A percentile compares a stretch with the other conserved stretches of the same genome.
These are phyloP conservation scores for Botrytis galanthina DNA, from an alignment of 2,329 filamentous ascomycete species.

Conservation along the genomic window DNA sequence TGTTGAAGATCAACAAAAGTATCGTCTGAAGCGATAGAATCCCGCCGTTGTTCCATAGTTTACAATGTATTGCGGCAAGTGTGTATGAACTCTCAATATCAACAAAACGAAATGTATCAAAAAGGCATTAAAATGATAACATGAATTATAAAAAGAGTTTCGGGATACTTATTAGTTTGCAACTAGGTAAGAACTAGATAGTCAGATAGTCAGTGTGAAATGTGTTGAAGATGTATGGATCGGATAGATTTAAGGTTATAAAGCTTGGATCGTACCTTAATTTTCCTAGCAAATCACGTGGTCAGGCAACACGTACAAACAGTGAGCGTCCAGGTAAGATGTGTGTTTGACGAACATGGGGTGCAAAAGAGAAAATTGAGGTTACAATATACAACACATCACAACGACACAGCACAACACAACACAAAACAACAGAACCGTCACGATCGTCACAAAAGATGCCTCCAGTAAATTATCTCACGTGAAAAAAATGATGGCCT, in stretches of 20 bases:
- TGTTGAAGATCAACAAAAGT: slow-evolving; percentile 68
- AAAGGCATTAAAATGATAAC: background rate
- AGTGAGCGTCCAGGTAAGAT: background rate
- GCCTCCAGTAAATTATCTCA: slow-evolving; percentile 51
- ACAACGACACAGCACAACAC: background rate
- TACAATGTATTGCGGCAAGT: background rate
- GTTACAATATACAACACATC: background rate
- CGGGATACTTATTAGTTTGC: background rate
- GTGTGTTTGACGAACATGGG: slow-evolving; percentile 14
- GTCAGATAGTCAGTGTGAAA: slow-evolving; percentile 11
- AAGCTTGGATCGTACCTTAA: slow-evolving; percentile 33
- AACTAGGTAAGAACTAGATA: background rate
- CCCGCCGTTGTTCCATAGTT: slow-evolving; percentile 25
- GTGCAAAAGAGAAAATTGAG: background rate
- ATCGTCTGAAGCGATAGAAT: slow-evolving; percentile 48
- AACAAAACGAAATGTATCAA: background rate
- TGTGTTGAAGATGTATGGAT: slow-evolving; percentile 26
- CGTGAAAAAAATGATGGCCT: background rate
- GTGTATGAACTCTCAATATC: background rate
- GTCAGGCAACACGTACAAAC: background rate
- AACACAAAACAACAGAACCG: background rate
- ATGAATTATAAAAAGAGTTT: background rate
- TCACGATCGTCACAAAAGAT: slow-evolving; percentile 40
- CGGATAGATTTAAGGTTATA: slow-evolving; percentile 24
- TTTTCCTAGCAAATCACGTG: background rate